phyloP scores from a whole-genome alignment of 305 asterid species.

The Galium porrigens region DNA sequence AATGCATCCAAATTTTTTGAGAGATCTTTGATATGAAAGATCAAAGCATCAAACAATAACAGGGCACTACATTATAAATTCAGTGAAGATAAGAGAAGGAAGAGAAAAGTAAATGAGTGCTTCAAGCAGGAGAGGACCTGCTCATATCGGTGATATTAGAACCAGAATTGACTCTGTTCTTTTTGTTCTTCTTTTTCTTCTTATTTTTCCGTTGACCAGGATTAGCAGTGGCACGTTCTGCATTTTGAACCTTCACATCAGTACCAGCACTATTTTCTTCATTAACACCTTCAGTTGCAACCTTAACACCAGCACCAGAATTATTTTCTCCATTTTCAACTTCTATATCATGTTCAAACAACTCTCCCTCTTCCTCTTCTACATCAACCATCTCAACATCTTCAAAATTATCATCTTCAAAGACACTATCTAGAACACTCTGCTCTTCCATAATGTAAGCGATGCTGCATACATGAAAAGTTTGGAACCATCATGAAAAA shows the following conservation, averaged over 20 bases:
- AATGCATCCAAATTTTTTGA: too few species aligned
- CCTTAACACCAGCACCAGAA: conserved; percentile 16
- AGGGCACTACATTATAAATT: conserved; percentile 20
- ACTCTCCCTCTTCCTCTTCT: conserved; percentile 81
- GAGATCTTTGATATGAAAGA: too few species aligned
- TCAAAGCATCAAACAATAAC: conserved; percentile 8
- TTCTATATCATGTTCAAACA: conserved; percentile 30
- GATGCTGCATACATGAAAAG: background rate
- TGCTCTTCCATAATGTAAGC: conserved; percentile 49
- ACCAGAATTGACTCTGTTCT: conserved; percentile 31
- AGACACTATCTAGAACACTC: conserved; percentile 39
- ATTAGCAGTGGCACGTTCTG: conserved; percentile 23
- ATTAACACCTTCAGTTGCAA: conserved; percentile 22
- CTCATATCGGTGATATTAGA: conserved; percentile 42
- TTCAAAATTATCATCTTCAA: conserved; percentile 41
- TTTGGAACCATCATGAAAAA: background rate
- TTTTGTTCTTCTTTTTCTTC: conserved; percentile 46
- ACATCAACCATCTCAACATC: conserved; percentile 71
- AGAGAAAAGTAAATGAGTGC: background rate
- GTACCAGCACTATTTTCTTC: conserved; percentile 28
- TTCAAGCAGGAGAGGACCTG: conserved; percentile 29
- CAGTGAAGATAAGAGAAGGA: background rate
- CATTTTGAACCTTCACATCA: conserved; percentile 22
- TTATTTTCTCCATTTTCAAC: conserved; percentile 28
- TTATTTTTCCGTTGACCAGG: conserved; percentile 33